Evolutionary conservation across 768 basidiomycete species (phyloP).

Genomic region (Rickenella mellea): DNA sequence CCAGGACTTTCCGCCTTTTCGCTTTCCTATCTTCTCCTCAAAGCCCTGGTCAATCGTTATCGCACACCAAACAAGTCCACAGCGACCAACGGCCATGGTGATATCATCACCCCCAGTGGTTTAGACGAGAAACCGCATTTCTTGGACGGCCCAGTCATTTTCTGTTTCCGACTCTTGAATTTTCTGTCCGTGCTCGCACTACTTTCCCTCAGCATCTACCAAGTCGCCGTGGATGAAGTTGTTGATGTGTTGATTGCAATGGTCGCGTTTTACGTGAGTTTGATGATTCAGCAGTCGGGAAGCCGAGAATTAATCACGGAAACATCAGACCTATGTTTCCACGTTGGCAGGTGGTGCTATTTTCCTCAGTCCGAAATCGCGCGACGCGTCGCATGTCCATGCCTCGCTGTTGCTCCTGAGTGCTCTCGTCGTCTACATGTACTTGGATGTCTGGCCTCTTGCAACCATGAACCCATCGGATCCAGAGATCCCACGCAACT

Average conservation of each 20-base stretch:
- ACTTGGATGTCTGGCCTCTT: slow-evolving; percentile 51
- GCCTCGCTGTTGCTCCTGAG: slow-evolving; percentile 28
- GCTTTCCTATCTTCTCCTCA: background rate
- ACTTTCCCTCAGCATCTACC: background rate
- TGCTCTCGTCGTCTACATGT: slow-evolving; percentile 38
- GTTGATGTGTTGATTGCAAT: background rate
- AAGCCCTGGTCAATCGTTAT: background rate
- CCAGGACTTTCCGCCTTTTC: background rate
- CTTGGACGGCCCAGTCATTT: background rate
- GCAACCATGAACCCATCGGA: slow-evolving; percentile 40
- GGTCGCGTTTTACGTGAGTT: background rate
- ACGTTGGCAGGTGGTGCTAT: background rate
- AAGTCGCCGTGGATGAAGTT: background rate
- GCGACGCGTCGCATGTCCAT: background rate
- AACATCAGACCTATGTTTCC: background rate
- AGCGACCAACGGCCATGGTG: background rate
- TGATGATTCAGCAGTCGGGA: background rate
- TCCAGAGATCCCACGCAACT: background rate
- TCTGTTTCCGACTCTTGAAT: background rate
- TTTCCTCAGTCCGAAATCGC: background rate
- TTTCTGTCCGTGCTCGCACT: background rate
- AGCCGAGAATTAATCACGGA: background rate
- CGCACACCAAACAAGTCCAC: background rate
- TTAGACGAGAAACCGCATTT: too few species aligned
- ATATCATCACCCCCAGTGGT: too few species aligned